Evolutionary conservation across 2,329 filamentous ascomycete species (phyloP), one percentile per base, ranked within the genome.

Genomic region (Ciborinia camelliae): DNA sequence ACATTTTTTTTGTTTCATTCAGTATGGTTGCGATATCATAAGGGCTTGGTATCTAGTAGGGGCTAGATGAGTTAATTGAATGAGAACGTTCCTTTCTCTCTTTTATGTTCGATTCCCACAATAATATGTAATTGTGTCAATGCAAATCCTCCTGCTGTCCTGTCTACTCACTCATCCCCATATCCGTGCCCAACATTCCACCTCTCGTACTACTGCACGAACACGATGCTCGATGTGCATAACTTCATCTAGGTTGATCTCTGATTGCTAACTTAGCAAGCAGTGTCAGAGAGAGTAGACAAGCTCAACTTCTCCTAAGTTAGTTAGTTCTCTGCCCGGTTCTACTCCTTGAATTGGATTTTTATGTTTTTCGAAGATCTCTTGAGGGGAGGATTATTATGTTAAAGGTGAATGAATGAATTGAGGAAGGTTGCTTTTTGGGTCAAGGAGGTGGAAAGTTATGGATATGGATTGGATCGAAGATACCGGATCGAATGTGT

Each of bases 1-100:
- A 35, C 73, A 82, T 8, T 77, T 82, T 20, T 35, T 35, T 23
- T 18, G 10, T 35, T 59, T 26, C 41, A 20, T 47, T 54, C 30
- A 18, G 30, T 37, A 23, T 14, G 41, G 5, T 23, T 15, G 28
- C 15, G 51, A 35, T 35, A 47, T 35, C 41, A 47, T 35, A 35
- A 35, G 30, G 14, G 41, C 47, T 37, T 47, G 28, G 26, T 47
- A 35, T 26, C 28, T 26, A 26, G 14, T 58, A 1, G 10, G 9
- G n/a, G n/a, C 35, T 47, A 58, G 55, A 47, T 58, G 28, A 20
- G 28, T 47, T 47, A 47, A 35, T 26, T 47, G 12, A 14, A 47
- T 47, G 41, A 58, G 28, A 58, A 20, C 6, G 23, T n/a, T 58
- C 41, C n/a, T 47, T 35, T 58, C 55, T 58, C 28, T 20, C n/a